Evolutionary conservation across 768 basidiomycete species (phyloP).

Genomic region (Lyophyllum atratum): DNA sequence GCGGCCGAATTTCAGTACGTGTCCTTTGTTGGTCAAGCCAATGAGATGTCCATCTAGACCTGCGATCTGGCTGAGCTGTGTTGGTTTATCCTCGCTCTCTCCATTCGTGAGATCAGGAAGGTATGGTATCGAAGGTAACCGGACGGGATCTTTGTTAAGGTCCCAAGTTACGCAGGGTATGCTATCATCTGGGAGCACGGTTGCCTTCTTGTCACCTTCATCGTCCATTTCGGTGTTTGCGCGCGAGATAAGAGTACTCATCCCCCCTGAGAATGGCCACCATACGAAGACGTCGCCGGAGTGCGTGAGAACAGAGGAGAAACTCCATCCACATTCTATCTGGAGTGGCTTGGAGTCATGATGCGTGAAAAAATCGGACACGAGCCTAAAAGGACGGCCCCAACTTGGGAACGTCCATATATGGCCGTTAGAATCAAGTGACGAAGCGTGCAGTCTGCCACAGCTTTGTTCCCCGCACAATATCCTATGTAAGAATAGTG

Average conservation of each 20-base stretch:
- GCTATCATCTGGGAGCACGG: constrained; percentile 34
- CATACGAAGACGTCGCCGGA: constrained; percentile 75
- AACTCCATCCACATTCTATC: constrained; percentile 81
- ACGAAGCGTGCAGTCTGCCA: constrained; percentile 72
- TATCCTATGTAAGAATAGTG: constrained; percentile 1
- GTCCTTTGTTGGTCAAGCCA: constrained; percentile 79
- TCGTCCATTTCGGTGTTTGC: constrained; percentile 50
- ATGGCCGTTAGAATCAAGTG: constrained; percentile 56
- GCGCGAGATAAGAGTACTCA: constrained; percentile 36
- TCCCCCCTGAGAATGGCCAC: constrained; percentile 61
- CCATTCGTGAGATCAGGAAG: constrained; percentile 52
- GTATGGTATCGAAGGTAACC: constrained; percentile 59
- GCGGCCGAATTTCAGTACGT: constrained; percentile 66
- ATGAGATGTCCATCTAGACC: constrained; percentile 72
- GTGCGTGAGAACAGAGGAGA: constrained; percentile 72
- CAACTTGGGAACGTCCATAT: constrained; percentile 81
- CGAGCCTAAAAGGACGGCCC: constrained; percentile 75
- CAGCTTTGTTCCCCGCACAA: constrained; percentile 48
- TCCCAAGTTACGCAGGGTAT: constrained; percentile 69
- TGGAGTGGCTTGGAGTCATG: constrained; percentile 47
- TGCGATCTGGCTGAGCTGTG: constrained; percentile 76
- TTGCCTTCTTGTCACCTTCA: constrained; percentile 35
- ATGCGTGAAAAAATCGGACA: constrained; percentile 48
- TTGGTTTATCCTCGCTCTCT: constrained; percentile 27
- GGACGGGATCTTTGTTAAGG: constrained; percentile 51